A percentile compares a stretch with the other conserved stretches of the same genome.
Conservation (phyloP, 257 asterid species). For the Solanum chilense region DNA sequence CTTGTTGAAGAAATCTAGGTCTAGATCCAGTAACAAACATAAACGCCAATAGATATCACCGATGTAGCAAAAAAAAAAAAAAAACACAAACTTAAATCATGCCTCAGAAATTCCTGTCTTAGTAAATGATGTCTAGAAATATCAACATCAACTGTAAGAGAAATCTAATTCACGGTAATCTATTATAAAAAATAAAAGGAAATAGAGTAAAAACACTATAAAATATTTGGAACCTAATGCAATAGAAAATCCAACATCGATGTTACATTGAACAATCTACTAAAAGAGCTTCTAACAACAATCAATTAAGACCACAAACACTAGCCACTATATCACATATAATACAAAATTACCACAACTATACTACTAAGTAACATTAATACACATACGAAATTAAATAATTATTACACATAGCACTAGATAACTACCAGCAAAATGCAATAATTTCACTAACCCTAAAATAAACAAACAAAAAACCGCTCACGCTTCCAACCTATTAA, state of each 20-base stretch:
- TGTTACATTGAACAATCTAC: not conserved
- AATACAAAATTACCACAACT: not conserved
- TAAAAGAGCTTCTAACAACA: not conserved
- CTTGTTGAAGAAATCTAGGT: not conserved
- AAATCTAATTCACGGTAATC: too few species aligned
- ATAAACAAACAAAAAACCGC: not conserved
- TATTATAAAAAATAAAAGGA: too few species aligned
- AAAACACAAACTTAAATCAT: too few species aligned
- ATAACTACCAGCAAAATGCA: not conserved
- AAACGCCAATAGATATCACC: not conserved
- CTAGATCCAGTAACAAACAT: not conserved
- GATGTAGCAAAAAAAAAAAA: not conserved
- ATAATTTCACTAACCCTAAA: not conserved
- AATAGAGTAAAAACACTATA: too few species aligned
- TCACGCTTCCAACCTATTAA: not conserved
- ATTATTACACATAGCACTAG: not conserved
- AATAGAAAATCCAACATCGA: not conserved
- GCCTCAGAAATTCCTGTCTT: not conserved
- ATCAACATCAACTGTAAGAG: not conserved
- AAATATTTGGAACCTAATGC: too few species aligned
- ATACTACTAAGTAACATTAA: too few species aligned
- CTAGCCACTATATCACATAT: not conserved
- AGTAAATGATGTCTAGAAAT: too few species aligned
- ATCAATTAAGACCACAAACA: not conserved
- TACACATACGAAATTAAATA: not conserved